Base-by-base conservation (phyloP, 2,329 filamentous ascomycete genomes). In the Harringtonia aguacate region DNA sequence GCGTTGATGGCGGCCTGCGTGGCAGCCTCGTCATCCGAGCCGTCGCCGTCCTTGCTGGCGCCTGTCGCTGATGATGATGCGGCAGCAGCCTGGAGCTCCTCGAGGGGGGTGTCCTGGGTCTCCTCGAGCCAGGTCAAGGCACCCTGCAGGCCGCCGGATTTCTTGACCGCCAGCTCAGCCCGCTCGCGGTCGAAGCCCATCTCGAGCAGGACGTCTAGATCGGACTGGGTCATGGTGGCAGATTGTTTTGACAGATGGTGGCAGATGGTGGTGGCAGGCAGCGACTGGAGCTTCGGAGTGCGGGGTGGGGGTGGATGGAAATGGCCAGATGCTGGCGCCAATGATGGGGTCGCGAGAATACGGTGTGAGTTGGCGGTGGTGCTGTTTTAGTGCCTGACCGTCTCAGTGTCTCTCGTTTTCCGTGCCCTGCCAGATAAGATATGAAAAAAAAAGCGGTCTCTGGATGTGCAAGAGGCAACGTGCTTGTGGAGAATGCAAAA, bases 81-180 rank as follows among this genome's bases (percentile, higher is more conserved):
- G 9, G 33, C 15, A 8, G 34, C 29, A 2, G 41, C 31, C 50
- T 85, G 75, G 49, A 97, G 81, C 46, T 94, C 82, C 31, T 95
- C 88, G 35, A 95, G 60, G 2, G 85, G 73, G 55, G 85, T 94
- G 61, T 95, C 87, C 60, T 94, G 81, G 59, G 94, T 94, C 55
- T 84, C 77, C 60, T 94, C 89, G 2, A 98, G 76, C 92, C 92
- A 98, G 66, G 95, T 86, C 46, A 98, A 75, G 42, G 92, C 92
- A 53, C 81, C 84, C 60, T 92, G 83, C 38, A 95, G 66, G 46
- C 84, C 84, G 49, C 88, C 87, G 13, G 80, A 77, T 58, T 85
- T 86, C 65, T 90, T 86, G 51, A 95, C 72, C 30, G 92, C 92
- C 37, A 97, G 66, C 60, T 89, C 77, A 38, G 87, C 82, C 52